Percentiles rank a stretch among this genome's conserved stretches.
phyloP scores from a whole-genome alignment of 768 basidiomycete genomes.

The Suillus lakei region DNA sequence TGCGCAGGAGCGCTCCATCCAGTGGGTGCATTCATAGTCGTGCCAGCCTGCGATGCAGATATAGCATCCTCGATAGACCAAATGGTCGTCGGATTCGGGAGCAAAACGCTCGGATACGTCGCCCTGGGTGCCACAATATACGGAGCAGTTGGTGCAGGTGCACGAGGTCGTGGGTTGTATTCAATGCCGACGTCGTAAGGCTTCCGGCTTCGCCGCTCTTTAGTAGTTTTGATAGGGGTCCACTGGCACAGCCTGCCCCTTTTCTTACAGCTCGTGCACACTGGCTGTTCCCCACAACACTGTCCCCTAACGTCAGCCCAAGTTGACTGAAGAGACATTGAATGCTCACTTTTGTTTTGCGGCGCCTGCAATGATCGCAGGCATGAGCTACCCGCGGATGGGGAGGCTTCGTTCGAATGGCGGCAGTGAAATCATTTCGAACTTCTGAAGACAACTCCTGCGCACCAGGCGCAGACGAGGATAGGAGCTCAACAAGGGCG shows the following conservation, averaged over 20 bases:
- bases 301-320: neutral
- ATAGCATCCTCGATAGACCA: neutral
- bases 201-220: neutral
- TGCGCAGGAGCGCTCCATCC: neutral
- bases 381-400: conserved; percentile 1
- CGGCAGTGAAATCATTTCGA: neutral
- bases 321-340: neutral
- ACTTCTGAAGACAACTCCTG: neutral
- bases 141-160: neutral
- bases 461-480: neutral
- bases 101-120: neutral
- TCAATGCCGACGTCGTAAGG: neutral
- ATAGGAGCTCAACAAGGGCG: neutral
- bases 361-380: neutral
- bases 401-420: neutral
- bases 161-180: neutral
- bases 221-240: neutral
- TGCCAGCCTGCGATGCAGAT: neutral
- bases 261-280: neutral
- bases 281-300: conserved; percentile 1
- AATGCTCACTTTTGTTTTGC: neutral
- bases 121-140: neutral
- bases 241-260: conserved; percentile 1
- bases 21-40: neutral
- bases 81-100: neutral